A percentile compares a stretch with the other conserved stretches of the same genome.
These are phyloP conservation scores for Coniferiporia sulphurascens DNA, from an alignment of 1,284 basidiomycete genomes.

Conservation along the genomic window DNA sequence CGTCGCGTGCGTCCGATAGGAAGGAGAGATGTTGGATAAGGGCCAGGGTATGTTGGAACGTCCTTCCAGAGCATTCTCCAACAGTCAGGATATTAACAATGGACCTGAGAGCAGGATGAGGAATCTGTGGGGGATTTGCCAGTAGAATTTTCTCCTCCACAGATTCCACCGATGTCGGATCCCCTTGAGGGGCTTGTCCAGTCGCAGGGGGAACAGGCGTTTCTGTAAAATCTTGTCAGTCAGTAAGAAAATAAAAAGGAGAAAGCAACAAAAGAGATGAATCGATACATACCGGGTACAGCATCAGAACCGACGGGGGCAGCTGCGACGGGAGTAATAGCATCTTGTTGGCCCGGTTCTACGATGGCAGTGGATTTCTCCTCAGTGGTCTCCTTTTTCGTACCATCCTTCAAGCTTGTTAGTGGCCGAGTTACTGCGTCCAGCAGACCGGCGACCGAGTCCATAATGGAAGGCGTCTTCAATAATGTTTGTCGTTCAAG, in stretches of 20 bases:
- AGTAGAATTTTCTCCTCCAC: constrained; percentile 62
- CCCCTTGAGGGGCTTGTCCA: constrained; percentile 28
- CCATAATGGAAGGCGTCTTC: constrained; percentile 85
- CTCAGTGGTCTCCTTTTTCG: constrained; percentile 30
- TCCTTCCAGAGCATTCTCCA: constrained; percentile 92
- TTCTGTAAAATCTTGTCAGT: neutral
- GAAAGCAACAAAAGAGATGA: neutral
- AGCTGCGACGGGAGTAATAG: constrained; percentile 17
- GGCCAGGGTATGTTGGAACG: constrained; percentile 86
- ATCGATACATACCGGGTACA: constrained; percentile 14
- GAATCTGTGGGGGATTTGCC: constrained; percentile 75
- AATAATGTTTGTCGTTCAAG: constrained; percentile 83
- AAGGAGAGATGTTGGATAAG: constrained; percentile 88
- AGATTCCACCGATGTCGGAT: constrained; percentile 31
- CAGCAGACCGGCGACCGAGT: constrained; percentile 82
- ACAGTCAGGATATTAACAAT: constrained; percentile 93
- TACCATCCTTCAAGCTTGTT: constrained; percentile 51
- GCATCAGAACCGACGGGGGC: constrained; percentile 17
- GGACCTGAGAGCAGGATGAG: constrained; percentile 73
- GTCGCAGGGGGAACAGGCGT: constrained; percentile 19
- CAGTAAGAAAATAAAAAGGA: no score
- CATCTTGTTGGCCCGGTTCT: neutral
- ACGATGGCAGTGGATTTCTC: neutral
- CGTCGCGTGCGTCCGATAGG: constrained; percentile 81
- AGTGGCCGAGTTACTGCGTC: constrained; percentile 84